These are phyloP conservation scores for Colletotrichum sp. DNA, from an alignment of 2,329 filamentous ascomycete species.

Conservation along the genomic window DNA sequence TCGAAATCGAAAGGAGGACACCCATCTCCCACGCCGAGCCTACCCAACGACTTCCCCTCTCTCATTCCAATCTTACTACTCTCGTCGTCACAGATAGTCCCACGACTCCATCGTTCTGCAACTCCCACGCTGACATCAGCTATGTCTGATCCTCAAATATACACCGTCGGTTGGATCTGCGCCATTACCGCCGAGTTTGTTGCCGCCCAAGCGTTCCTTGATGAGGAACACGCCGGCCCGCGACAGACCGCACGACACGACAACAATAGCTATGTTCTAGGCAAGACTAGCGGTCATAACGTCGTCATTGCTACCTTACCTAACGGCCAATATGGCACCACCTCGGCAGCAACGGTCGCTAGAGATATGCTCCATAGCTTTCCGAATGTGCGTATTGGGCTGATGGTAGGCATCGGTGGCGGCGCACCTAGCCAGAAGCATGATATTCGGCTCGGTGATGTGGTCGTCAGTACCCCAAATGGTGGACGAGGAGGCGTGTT, in stretches of 20 bases:
- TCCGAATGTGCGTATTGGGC: not conserved
- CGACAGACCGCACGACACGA: slow-evolving; percentile 21
- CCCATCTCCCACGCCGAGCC: not conserved
- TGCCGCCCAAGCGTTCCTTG: not conserved
- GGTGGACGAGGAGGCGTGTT: not conserved
- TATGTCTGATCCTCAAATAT: not conserved
- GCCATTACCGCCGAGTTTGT: not conserved
- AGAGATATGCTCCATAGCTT: slow-evolving; percentile 5
- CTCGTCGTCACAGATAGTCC: not conserved
- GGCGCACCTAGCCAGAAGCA: not conserved
- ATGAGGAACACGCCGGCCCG: not conserved
- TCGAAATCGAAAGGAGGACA: not conserved
- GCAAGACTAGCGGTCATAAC: slow-evolving; percentile 36
- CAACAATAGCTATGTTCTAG: slow-evolving; percentile 33
- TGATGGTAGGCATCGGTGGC: slow-evolving; percentile 7
- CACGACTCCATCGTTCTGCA: not conserved
- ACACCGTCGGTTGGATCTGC: slow-evolving; percentile 11
- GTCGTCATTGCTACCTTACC: slow-evolving; percentile 36
- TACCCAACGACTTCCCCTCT: not conserved
- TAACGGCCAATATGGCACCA: slow-evolving; percentile 29
- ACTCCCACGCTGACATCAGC: not conserved
- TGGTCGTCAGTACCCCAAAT: slow-evolving; percentile 4
- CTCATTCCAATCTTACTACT: not conserved
- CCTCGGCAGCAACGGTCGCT: slow-evolving; percentile 23
- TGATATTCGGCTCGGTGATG: slow-evolving; percentile 16